Evolutionary conservation across 1,139 yeast species (phyloP), one percentile per base, ranked within the genome.

Genomic region (Yarrowia galli): DNA sequence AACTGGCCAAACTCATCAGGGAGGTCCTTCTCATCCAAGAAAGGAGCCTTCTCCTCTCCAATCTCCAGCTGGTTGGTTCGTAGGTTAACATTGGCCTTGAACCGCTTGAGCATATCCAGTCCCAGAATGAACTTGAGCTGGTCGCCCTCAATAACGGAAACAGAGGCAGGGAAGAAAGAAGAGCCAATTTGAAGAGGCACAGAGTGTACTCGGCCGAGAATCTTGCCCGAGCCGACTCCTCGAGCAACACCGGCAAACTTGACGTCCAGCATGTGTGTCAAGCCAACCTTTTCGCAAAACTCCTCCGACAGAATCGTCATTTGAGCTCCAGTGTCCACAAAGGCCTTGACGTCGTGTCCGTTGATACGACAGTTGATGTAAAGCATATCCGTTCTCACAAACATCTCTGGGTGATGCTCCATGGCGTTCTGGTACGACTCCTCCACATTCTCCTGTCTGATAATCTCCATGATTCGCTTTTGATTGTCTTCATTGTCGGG

Each of bases 321-420:
- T 77, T 92, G 98, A 0, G 99, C 99, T 1, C 99, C 99, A 0
- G 98, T 87, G 76, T 95, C 99, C 13, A 95, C 97, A 80, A 95
- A 91, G 0, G 98, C 98, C 76, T 91, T 91, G 10, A 92, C 90
- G 28, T 88, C 86, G 65, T 84, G 83, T 0, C 96, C 95, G 74
- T 93, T 92, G 32, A 95, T 89, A 70, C 86, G 87, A 67, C 92
- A 83, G 68, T 88, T 83, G 22, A 95, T 87, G 78, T 88, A 93
- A 67, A 95, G 82, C 97, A 96, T 92, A 51, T 86, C 85, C 4
- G 95, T 96, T 0, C 84, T 79, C 0, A 93, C 88, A 77, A 95
- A 95, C 51, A 91, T 85, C 77, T 95, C 99, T 0, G 99, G 99
- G 12, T 93, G 87, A 68, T 89, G 87, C 70, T 93, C 98, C 76